phyloP scores from a whole-genome alignment of 352 stramenopile species.

The Pythium grandisporangium region DNA sequence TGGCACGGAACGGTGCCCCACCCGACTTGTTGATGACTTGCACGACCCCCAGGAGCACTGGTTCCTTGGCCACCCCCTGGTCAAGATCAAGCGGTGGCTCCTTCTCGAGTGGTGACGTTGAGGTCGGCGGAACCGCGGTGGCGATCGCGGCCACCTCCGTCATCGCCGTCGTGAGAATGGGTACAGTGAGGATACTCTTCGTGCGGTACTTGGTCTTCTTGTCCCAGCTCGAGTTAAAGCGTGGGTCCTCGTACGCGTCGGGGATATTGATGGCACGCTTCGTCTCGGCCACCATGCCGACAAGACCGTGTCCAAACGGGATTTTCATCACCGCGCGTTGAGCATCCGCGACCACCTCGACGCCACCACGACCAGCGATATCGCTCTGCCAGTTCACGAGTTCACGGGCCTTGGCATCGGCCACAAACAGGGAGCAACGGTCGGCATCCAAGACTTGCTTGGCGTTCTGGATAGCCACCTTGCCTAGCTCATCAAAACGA shows the following conservation, averaged over 20 bases:
- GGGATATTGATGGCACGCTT: constrained; percentile 53
- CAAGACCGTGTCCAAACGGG: constrained; percentile 67
- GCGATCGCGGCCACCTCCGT: neutral
- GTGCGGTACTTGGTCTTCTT: constrained; percentile 76
- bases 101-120: constrained; percentile 7
- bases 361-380: constrained; percentile 38
- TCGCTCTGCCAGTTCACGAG: constrained; percentile 72
- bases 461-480: constrained; percentile 68
- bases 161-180: constrained; percentile 44
- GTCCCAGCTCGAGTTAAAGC: constrained; percentile 73
- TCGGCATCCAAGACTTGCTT: constrained; percentile 69
- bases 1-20: constrained; percentile 61
- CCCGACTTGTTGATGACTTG: constrained; percentile 81
- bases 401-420: constrained; percentile 33
- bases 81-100: too few species aligned
- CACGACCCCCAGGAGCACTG: constrained; percentile 55
- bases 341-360: constrained; percentile 38
- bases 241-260: constrained; percentile 64
- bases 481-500: constrained; percentile 69
- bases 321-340: constrained; percentile 42
- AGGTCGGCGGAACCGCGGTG: neutral
- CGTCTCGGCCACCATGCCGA: constrained; percentile 60
- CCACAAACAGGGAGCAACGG: constrained; percentile 67
- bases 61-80: neutral
- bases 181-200: constrained; percentile 70